Evolutionary conservation across 1,139 yeast genomes (phyloP).

Genomic region (Spencermartinsiella ligniputridi): DNA sequence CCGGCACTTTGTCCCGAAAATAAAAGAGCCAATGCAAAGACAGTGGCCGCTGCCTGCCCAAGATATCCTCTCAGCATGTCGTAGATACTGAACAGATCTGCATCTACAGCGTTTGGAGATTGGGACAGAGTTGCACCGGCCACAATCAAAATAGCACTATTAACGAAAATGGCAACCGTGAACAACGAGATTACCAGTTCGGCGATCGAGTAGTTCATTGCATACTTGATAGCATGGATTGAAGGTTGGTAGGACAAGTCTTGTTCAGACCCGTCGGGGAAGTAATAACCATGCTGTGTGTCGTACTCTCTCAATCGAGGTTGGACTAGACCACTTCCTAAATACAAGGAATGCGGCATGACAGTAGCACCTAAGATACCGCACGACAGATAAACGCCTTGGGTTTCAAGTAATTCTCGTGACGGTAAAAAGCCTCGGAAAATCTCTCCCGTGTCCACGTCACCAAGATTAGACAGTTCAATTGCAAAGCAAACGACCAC

Average conservation of each 20-base stretch:
- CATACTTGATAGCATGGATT: slow-evolving; percentile 62
- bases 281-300: slow-evolving; percentile 53
- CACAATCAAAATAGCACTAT: slow-evolving; percentile 76
- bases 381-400: slow-evolving; percentile 79
- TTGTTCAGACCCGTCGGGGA: slow-evolving; percentile 30
- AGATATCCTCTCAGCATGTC: slow-evolving; percentile 65
- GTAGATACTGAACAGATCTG: slow-evolving; percentile 84
- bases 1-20: slow-evolving; percentile 99
- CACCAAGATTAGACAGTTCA: slow-evolving; percentile 57
- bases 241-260: slow-evolving; percentile 56
- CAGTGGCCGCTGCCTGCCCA: slow-evolving; percentile 87
- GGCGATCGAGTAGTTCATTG: slow-evolving; percentile 67
- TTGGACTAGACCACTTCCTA: slow-evolving; percentile 92
- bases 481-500: slow-evolving; percentile 83
- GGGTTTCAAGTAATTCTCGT: slow-evolving; percentile 61
- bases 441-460: slow-evolving; percentile 52
- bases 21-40: slow-evolving; percentile 85
- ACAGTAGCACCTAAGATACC: slow-evolving; percentile 96
- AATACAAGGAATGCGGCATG: slow-evolving; percentile 92
- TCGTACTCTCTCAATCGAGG: slow-evolving; percentile 84
- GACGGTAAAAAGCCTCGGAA: slow-evolving; percentile 78
- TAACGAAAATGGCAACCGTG: slow-evolving; percentile 79
- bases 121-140: slow-evolving; percentile 77
- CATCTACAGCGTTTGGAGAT: slow-evolving; percentile 69
- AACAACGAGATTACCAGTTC: slow-evolving; percentile 72